Percentiles rank a stretch among this genome's conserved stretches.
phyloP scores from a whole-genome alignment of 306 rosid genomes.

The Cicer chorassanicum region DNA sequence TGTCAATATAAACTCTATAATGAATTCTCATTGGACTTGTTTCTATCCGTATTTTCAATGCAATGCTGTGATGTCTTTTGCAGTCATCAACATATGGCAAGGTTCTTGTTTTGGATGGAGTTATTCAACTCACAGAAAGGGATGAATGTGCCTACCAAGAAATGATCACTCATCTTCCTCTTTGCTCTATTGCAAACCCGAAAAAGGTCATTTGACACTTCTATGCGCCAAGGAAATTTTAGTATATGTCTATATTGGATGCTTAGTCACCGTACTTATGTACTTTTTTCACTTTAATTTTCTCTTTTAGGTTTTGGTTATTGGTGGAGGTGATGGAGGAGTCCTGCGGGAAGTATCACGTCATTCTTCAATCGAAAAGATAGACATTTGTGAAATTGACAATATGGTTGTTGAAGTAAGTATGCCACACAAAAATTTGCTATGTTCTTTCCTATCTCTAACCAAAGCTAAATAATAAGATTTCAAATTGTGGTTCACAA shows the following conservation, averaged over 20 bases:
- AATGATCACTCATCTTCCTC: constrained; percentile 97
- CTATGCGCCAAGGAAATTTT: constrained; percentile 23
- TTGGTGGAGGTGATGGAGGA: constrained; percentile 99
- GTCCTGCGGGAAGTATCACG: constrained; percentile 92
- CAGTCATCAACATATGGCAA: constrained; percentile 98
- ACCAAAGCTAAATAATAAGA: constrained; percentile 8
- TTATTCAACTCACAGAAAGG: constrained; percentile 95
- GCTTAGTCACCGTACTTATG: constrained; percentile 14
- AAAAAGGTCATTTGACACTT: constrained; percentile 66
- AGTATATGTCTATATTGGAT: constrained; percentile 17
- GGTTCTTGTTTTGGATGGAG: constrained; percentile 97
- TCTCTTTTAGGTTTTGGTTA: constrained; percentile 79
- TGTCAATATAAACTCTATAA: no score
- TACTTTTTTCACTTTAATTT: constrained; percentile 30
- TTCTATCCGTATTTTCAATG: constrained; percentile 24
- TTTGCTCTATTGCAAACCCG: constrained; percentile 91
- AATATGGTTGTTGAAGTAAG: constrained; percentile 97
- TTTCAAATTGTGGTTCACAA: neutral
- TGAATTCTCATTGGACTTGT: no score
- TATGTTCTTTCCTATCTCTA: constrained; percentile 21
- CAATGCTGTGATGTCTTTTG: constrained; percentile 41
- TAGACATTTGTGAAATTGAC: constrained; percentile 97
- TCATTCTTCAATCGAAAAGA: constrained; percentile 82
- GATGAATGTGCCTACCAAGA: constrained; percentile 99
- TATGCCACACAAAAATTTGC: constrained; percentile 29